Percentiles rank a stretch among this genome's conserved stretches.
phyloP scores from a whole-genome alignment of 768 basidiomycete species.

The Lentinula sp. region DNA sequence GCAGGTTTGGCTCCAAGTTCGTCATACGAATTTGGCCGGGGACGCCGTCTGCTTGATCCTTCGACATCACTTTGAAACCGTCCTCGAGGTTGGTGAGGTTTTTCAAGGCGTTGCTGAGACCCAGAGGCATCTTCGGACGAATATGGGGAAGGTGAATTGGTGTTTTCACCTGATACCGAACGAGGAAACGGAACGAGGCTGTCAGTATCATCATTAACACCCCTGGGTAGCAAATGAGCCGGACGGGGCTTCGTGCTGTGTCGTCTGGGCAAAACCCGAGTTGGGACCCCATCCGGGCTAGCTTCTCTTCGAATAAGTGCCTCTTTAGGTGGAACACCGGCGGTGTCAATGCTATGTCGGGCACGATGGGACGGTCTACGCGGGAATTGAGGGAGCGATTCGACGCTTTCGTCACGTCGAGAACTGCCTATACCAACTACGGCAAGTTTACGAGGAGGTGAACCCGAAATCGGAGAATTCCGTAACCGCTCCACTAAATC shows the following conservation, averaged over 20 bases:
- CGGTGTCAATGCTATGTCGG: constrained; percentile 56
- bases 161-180: constrained; percentile 47
- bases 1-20: constrained; percentile 50
- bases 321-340: constrained; percentile 45
- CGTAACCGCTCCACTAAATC: constrained; percentile 7
- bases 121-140: constrained; percentile 28
- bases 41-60: constrained; percentile 46
- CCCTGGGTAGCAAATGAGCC: constrained; percentile 40
- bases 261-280: constrained; percentile 49
- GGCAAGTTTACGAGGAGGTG: constrained; percentile 51
- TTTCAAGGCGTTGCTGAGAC: constrained; percentile 19
- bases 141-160: constrained; percentile 33
- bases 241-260: constrained; percentile 53
- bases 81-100: constrained; percentile 43
- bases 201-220: constrained; percentile 26
- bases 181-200: constrained; percentile 62
- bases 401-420: constrained; percentile 40
- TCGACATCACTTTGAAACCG: constrained; percentile 76
- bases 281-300: constrained; percentile 49
- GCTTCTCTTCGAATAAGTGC: constrained; percentile 41
- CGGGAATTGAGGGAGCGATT: constrained; percentile 41
- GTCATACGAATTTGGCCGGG: constrained; percentile 63
- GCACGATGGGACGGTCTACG: constrained; percentile 60
- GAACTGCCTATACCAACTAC: constrained; percentile 34
- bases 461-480: constrained; percentile 30